Evolutionary conservation across 306 rosid species (phyloP).

Genomic region (Malus fusca): DNA sequence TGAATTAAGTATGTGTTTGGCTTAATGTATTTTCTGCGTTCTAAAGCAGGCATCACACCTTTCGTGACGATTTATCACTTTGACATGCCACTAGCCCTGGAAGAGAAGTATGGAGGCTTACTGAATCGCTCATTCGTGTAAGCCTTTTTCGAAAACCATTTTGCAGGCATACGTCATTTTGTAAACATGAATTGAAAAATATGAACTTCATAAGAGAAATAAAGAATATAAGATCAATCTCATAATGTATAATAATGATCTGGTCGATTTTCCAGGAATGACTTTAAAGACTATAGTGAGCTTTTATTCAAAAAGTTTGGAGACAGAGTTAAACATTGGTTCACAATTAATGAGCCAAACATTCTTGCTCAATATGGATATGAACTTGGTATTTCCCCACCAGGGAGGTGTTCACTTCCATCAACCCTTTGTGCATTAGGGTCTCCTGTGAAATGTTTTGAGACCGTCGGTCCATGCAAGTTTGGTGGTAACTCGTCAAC

Average conservation of each 20-base stretch:
- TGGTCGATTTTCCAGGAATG: background rate
- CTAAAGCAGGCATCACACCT: conserved; percentile 26
- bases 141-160: background rate
- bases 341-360: conserved; percentile 42
- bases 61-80: conserved; percentile 31
- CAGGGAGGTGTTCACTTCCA: conserved; percentile 46
- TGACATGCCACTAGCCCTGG: conserved; percentile 30
- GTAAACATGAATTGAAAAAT: background rate
- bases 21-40: background rate
- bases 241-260: no score
- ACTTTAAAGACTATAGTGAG: conserved; percentile 18
- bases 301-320: conserved; percentile 47
- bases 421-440: conserved; percentile 27
- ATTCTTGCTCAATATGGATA: conserved; percentile 18
- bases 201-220: no score
- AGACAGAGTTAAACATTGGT: conserved; percentile 51
- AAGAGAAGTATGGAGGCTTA: conserved; percentile 31
- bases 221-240: no score
- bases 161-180: background rate
- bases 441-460: conserved; percentile 33
- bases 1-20: background rate
- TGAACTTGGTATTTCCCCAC: conserved; percentile 36
- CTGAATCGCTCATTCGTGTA: conserved; percentile 30
- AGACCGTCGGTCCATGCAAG: conserved; percentile 2
- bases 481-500: conserved; percentile 22